Base-by-base conservation (phyloP, 2,329 filamentous ascomycete species). In the Alternaria dauci region DNA sequence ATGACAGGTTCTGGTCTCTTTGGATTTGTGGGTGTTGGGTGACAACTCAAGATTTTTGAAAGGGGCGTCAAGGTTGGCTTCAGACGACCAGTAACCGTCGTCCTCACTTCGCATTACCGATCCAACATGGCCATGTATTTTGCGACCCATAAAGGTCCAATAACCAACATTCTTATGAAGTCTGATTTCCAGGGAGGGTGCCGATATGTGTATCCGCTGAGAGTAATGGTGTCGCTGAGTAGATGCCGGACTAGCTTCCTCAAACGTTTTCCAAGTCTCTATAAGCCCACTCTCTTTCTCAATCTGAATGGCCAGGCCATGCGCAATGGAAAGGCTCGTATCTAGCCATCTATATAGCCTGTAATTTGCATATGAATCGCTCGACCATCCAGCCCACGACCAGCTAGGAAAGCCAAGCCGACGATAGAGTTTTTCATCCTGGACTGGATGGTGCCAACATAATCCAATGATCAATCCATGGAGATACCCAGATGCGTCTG, bases 1-100 rank as follows among this genome's bases (percentile, higher is more conserved):
- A 18, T 48, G 5, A 34, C 46, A 48, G 8, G 18, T 48, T 48
- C 46, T 34, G 3, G 20, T 48, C 2, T 48, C 46, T 14, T 1
- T 2, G 1, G 18, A 8, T 1, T 0, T 2, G 7, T 5, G 1
- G n/a, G 18, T 34, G 8, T 11, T 12, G 6, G 30, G 18, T 2
- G 18, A 48, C 1, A 4, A n/a, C 0, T 48, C 30, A 0, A 48
- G 46, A 18, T 1, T 11, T 11, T 48, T 28, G 7, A 34, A 48
- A 3, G 30, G 8, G 4, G 0, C 4, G 12, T 48, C 46, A 18
- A 25, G 46, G 0, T 16, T 2, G 28, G 46, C 18, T 8, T 23
- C 4, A 23, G 3, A 7, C 7, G 12, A 16, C 46, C 30, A 48
- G 28, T 0, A 48, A 11, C 8, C 18, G 3, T 23, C 0, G 8